Evolutionary conservation across 257 asterid species (phyloP), one percentile per base, ranked within the genome.

Genomic region (Solanum habrochaites): DNA sequence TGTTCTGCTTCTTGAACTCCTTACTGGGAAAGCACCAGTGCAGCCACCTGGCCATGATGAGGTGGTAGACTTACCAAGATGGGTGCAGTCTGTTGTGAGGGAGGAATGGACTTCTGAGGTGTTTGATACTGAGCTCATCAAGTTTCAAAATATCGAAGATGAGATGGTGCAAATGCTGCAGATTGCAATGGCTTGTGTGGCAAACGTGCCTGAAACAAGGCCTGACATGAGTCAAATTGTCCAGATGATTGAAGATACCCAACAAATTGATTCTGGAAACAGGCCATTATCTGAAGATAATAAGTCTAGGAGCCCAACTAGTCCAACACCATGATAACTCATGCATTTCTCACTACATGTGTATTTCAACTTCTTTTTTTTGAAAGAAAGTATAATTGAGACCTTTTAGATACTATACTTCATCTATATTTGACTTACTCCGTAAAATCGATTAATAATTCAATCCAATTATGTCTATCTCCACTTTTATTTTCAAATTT

Each of bases 81-180:
- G 98, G 98, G 96, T 94, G 58, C 96, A 93, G 56, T 94, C 96
- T 23, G 93, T 94, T 27, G 95, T 93, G 73, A 89, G 93, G 89
- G 96, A 93, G 90, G 95, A 94, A 85, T 94, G 98, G 96, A 94
- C 98, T 37, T 94, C 98, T 11, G 98, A 93, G 93, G 94, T 94
- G 49, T 94, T 94, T 49, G 98, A 94, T 43, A 86, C 91, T 45
- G 91, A 90, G 67, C 90, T 94, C 83, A 86, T 92, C 37, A 91
- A 89, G 90, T 87, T 86, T 70, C 90, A 62, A 35, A 92, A 91
- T 85, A 85, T 89, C 2, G 96, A 94, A 91, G 96, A 91, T 23
- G 94, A 93, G 87, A 92, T 94, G 98, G 93, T 92, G 84, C 96
- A 92, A 86, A 91, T 93, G 98, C 96, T 94, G 82, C 95, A 94